Conservation (phyloP, 106 monocot genomes). For the Platanthera guangdongensis region DNA sequence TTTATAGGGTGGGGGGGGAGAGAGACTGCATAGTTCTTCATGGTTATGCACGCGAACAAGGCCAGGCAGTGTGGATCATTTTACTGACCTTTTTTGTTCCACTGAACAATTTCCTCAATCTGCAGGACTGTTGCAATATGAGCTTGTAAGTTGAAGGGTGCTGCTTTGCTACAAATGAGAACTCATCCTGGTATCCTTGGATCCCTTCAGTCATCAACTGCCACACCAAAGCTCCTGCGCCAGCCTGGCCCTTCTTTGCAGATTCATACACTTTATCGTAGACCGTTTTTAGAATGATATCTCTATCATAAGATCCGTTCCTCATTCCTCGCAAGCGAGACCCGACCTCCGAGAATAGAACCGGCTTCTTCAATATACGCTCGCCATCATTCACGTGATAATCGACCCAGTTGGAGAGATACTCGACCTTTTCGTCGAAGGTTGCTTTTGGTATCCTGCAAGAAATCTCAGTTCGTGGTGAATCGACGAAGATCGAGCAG, state of each 20-base stretch:
- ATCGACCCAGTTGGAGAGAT: constrained; percentile 79
- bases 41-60: neutral
- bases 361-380: constrained; percentile 68
- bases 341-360: constrained; percentile 77
- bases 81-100: constrained; percentile 15
- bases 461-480: neutral
- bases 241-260: constrained; percentile 56
- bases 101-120: constrained; percentile 36
- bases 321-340: constrained; percentile 20
- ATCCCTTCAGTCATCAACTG: constrained; percentile 66
- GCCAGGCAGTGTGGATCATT: neutral
- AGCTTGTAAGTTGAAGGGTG: constrained; percentile 52
- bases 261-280: constrained; percentile 82
- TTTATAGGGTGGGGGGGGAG: too few species aligned
- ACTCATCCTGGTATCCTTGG: constrained; percentile 44
- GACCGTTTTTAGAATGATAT: constrained; percentile 54
- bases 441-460: constrained; percentile 67
- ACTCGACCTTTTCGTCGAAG: constrained; percentile 47
- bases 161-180: constrained; percentile 52
- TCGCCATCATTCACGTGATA: constrained; percentile 77
- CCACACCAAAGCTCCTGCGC: constrained; percentile 85
- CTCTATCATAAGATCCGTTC: constrained; percentile 49
- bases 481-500: neutral
- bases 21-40: neutral
- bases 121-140: constrained; percentile 62